Evolutionary conservation across 192 early-diverging fungal genomes (phyloP).

Genomic region (Coemansia sp.): DNA sequence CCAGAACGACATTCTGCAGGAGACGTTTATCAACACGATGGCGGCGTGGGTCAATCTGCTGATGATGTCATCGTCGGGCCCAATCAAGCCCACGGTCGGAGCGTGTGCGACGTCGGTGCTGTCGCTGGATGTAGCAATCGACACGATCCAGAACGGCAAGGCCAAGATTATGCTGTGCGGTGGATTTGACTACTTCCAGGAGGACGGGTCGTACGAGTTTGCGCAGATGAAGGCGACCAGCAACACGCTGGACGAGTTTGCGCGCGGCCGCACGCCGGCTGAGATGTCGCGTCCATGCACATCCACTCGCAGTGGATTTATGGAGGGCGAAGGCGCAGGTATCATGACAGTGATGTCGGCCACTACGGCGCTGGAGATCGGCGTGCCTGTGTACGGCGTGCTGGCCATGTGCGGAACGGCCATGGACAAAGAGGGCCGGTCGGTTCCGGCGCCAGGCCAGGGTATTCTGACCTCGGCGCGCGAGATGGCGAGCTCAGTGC

Average conservation of each 20-base stretch:
- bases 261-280: slow-evolving; percentile 78
- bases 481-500: slow-evolving; percentile 62
- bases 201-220: slow-evolving; percentile 91
- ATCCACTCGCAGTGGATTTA: slow-evolving; percentile 48
- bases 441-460: slow-evolving; percentile 66
- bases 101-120: slow-evolving; percentile 92
- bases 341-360: slow-evolving; percentile 88
- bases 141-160: slow-evolving; percentile 84
- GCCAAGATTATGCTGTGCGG: slow-evolving; percentile 90
- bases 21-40: slow-evolving; percentile 97
- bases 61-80: slow-evolving; percentile 86
- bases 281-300: slow-evolving; percentile 93
- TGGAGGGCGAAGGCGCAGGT: slow-evolving; percentile 81
- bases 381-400: slow-evolving; percentile 86
- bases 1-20: slow-evolving; percentile 90
- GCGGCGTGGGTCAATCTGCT: slow-evolving; percentile 95
- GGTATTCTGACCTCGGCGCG: slow-evolving; percentile 90
- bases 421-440: slow-evolving; percentile 79
- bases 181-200: slow-evolving; percentile 89
- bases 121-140: slow-evolving; percentile 87
- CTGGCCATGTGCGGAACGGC: slow-evolving; percentile 86
- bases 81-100: slow-evolving; percentile 65
- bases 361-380: slow-evolving; percentile 82
- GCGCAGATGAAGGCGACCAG: slow-evolving; percentile 96
- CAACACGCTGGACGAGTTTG: slow-evolving; percentile 83